These are phyloP conservation scores for Coccomyxa sp. DNA, from an alignment of 139 green algal species.

Conservation along the genomic window DNA sequence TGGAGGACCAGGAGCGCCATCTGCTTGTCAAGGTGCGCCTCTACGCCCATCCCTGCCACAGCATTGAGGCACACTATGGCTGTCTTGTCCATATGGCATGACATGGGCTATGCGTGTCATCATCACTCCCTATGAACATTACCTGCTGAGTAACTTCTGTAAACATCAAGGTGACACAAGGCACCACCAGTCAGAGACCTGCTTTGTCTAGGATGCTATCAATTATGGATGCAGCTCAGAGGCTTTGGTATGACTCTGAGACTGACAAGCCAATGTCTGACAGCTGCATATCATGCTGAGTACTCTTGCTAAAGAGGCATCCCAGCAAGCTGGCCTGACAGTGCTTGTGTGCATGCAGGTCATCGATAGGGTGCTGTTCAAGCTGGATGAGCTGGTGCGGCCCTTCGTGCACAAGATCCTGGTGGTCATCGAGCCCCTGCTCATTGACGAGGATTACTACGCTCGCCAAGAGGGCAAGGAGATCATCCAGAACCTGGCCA, in stretches of 20 bases:
- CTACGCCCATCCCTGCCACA: background rate
- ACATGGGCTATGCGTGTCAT: too few relatives aligned
- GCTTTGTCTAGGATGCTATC: too few relatives aligned
- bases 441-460: constrained; percentile 99
- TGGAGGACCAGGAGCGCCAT: constrained; percentile 99
- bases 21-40: constrained; percentile 81
- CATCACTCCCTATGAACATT: too few relatives aligned
- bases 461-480: constrained; percentile 89
- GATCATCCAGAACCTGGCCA: constrained; percentile 99
- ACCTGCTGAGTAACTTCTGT: too few relatives aligned
- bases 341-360: constrained; percentile 48
- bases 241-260: too few relatives aligned
- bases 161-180: too few relatives aligned
- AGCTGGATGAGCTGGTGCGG: constrained; percentile 96
- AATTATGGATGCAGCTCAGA: too few relatives aligned
- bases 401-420: constrained; percentile 99
- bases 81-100: too few relatives aligned
- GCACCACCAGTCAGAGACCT: too few relatives aligned
- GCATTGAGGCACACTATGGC: too few relatives aligned
- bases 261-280: too few relatives aligned
- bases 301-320: too few relatives aligned
- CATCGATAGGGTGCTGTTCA: constrained; percentile 94
- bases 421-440: constrained; percentile 98
- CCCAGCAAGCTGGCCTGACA: background rate
- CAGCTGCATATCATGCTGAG: background rate